Evolutionary conservation across 1,284 basidiomycete genomes (phyloP), one percentile per base, ranked within the genome.

Genomic region (Termitomyces sp.): DNA sequence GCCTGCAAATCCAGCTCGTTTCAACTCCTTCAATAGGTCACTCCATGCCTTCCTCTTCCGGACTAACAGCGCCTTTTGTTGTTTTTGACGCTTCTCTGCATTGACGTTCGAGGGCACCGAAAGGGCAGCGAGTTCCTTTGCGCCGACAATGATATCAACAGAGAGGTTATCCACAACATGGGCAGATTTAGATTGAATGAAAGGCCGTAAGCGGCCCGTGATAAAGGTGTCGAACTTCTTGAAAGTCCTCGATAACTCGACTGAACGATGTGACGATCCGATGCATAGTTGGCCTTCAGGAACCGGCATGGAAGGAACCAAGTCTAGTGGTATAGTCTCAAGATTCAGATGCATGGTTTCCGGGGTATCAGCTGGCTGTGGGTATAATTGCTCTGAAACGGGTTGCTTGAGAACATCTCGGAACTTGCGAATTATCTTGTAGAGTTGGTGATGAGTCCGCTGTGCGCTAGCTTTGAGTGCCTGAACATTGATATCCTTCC

Each of bases 401-500:
- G 93, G 87, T 66, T 92, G 86, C 44, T 88, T 83, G 10, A 99
- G 77, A 21, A 93, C 72, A 45, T 93, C 88, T n/a, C 94, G 83
- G 75, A 96, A 97, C 71, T 93, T 97, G 56, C 92, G 84, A 57
- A 98, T 82, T 59, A 86, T 83, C 68, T 91, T 93, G 80, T 95
- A 96, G 11, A 99, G 76, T 59, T 95, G 91, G 56, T 86, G 84
- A 68, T 99, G 97, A 1, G 92, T 93, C 64, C 83, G 88, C 60
- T 89, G 84, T 0, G 96, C 95, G 62, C 94, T 98, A 57, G 91
- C 86, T 67, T 90, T 91, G 58, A 99, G 78, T 3, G 97, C 94
- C 59, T 93, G 90, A 9, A 99, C 88, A 63, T 99, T 99, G 65
- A 96, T 78, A 66, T 99, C 97, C 68, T 91, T 96, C 97, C 97